These are phyloP conservation scores for Serendipita sp. DNA, from an alignment of 768 basidiomycete genomes.

Conservation along the genomic window DNA sequence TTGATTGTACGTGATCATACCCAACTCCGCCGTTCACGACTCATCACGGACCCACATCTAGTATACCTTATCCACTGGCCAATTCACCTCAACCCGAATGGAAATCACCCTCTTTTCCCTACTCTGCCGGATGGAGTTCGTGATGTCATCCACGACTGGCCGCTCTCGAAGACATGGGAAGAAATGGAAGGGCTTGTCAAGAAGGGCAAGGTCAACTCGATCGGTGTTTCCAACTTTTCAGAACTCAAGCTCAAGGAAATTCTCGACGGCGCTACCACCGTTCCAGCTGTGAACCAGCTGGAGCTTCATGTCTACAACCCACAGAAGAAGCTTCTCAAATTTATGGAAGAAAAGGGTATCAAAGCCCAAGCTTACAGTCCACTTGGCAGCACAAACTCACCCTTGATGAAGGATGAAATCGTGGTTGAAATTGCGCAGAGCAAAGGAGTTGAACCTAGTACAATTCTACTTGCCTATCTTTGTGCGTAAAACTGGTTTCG, in stretches of 20 bases:
- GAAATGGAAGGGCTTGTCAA: conserved; percentile 64
- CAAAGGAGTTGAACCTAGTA: neutral
- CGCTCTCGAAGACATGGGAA: conserved; percentile 47
- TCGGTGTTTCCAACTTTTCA: conserved; percentile 56
- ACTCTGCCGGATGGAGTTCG: neutral
- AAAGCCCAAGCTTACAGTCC: conserved; percentile 7
- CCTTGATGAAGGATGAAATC: conserved; percentile 2
- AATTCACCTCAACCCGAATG: conserved; percentile 8
- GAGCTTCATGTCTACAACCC: conserved; percentile 9
- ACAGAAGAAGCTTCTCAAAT: neutral
- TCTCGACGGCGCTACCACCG: neutral
- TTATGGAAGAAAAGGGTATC: conserved; percentile 6
- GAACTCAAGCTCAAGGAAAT: conserved; percentile 1
- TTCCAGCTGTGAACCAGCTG: conserved; percentile 7
- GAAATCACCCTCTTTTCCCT: neutral
- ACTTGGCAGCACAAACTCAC: conserved; percentile 1
- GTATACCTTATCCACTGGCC: conserved; percentile 71
- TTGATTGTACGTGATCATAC: conserved; percentile 16
- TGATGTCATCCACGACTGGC: neutral
- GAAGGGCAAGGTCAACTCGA: conserved; percentile 61
- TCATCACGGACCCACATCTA: too few relatives aligned
- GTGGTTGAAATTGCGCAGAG: neutral
- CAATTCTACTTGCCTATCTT: conserved; percentile 1
- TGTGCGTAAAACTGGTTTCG: neutral
- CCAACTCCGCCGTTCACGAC: neutral